phyloP scores from a whole-genome alignment of 2,329 filamentous ascomycete genomes.

The Colletotrichum nymphaeae region DNA sequence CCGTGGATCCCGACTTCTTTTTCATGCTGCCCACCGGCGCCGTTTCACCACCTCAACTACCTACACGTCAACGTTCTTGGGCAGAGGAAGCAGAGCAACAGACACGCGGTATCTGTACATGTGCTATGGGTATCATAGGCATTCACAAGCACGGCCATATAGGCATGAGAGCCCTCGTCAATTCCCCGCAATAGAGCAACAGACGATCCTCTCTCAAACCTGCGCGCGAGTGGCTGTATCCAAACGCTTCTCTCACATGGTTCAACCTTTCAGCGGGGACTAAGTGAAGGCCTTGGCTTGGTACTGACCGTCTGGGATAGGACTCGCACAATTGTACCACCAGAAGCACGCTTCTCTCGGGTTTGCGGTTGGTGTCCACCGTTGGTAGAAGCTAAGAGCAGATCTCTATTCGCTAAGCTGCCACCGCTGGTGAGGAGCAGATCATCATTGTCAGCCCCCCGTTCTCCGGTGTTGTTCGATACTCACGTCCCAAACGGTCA shows the following conservation, averaged over 20 bases:
- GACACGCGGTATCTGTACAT: not conserved
- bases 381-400: not conserved
- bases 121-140: too few species aligned
- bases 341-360: not conserved
- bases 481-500: not conserved
- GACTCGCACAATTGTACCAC: constrained; percentile 3
- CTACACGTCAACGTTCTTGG: not conserved
- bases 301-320: constrained; percentile 3
- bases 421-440: constrained; percentile 4
- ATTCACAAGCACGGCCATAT: too few species aligned
- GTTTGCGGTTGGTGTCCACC: not conserved
- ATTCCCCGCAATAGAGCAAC: not conserved
- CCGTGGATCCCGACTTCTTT: constrained; percentile 10
- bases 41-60: constrained; percentile 14
- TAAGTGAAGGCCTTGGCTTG: not conserved
- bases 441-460: constrained; percentile 2
- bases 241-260: not conserved
- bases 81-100: not conserved
- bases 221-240: too few species aligned
- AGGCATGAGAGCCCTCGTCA: not conserved
- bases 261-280: not conserved
- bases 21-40: constrained; percentile 9
- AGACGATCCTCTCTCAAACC: not conserved
- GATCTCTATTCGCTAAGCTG: constrained; percentile 9
- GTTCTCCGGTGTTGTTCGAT: not conserved